phyloP scores from a whole-genome alignment of 352 stramenopile genomes.

The Globisporangium barbulae region DNA sequence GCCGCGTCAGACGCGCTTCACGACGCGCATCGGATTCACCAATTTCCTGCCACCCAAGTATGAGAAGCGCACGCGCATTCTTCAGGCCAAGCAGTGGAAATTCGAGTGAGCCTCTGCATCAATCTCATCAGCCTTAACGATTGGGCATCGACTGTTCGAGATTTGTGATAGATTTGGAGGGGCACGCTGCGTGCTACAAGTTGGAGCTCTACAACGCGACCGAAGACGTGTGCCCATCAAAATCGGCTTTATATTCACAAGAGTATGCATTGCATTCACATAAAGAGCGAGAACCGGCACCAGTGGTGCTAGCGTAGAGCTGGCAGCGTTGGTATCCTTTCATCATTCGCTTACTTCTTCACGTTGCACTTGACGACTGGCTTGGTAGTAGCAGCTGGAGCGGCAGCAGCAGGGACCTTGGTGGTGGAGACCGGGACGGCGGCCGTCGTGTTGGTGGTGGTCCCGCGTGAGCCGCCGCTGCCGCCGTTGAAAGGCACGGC shows the following conservation, averaged over 20 bases:
- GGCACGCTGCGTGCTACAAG: too few relatives aligned
- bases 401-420: neutral
- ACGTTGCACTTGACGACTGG: neutral
- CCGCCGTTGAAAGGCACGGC: neutral
- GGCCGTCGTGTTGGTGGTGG: neutral
- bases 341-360: neutral
- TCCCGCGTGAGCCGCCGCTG: neutral
- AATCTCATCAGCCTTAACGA: neutral
- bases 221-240: neutral
- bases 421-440: neutral
- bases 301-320: too few relatives aligned
- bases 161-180: too few relatives aligned
- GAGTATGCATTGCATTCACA: too few relatives aligned
- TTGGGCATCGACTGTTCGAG: too few relatives aligned
- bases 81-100: constrained; percentile 16
- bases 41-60: constrained; percentile 48
- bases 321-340: neutral
- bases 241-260: too few relatives aligned
- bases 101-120: constrained; percentile 1
- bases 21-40: constrained; percentile 44
- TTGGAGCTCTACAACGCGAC: too few relatives aligned
- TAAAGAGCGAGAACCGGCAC: too few relatives aligned
- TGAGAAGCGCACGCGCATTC: constrained; percentile 15
- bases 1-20: constrained; percentile 44
- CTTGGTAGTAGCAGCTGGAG: neutral